A percentile compares a stretch with the other conserved stretches of the same genome.
Evolutionary conservation across 2,329 filamentous ascomycete genomes (phyloP).

Genomic region (Diaporthe batatas): DNA sequence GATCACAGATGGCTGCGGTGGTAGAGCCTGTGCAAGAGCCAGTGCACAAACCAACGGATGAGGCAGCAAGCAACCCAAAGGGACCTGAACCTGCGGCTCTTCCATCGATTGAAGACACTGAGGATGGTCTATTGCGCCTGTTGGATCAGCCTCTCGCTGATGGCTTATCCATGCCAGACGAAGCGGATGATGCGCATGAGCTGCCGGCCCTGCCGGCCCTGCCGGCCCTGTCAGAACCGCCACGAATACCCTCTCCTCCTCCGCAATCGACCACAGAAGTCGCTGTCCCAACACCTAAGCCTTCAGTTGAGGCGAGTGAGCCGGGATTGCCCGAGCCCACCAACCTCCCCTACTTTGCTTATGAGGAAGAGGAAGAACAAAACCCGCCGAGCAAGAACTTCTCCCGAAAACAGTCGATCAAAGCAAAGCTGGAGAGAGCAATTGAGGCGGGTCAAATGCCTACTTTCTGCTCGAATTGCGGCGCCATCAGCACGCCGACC

Average conservation of each 20-base stretch:
- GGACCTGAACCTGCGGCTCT: constrained; percentile 22
- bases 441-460: constrained; percentile 88
- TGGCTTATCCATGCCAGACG: neutral
- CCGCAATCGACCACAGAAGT: constrained; percentile 45
- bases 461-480: constrained; percentile 91
- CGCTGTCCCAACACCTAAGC: constrained; percentile 43
- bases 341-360: constrained; percentile 49
- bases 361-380: constrained; percentile 55
- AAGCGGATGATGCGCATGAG: constrained; percentile 12
- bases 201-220: constrained; percentile 26
- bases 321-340: constrained; percentile 52
- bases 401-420: constrained; percentile 73
- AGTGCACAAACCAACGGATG: neutral
- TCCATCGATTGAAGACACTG: constrained; percentile 21
- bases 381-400: constrained; percentile 72
- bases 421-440: constrained; percentile 70
- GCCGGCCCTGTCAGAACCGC: constrained; percentile 35
- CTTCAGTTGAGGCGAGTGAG: constrained; percentile 63
- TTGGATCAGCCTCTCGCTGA: constrained; percentile 31
- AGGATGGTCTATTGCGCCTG: constrained; percentile 38
- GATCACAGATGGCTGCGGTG: neutral
- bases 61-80: constrained; percentile 4
- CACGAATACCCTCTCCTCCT: constrained; percentile 43
- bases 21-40: constrained; percentile 3
- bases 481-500: constrained; percentile 93